Evolutionary conservation across 2,329 filamentous ascomycete species (phyloP).

Genomic region (Talaromyces sp.): DNA sequence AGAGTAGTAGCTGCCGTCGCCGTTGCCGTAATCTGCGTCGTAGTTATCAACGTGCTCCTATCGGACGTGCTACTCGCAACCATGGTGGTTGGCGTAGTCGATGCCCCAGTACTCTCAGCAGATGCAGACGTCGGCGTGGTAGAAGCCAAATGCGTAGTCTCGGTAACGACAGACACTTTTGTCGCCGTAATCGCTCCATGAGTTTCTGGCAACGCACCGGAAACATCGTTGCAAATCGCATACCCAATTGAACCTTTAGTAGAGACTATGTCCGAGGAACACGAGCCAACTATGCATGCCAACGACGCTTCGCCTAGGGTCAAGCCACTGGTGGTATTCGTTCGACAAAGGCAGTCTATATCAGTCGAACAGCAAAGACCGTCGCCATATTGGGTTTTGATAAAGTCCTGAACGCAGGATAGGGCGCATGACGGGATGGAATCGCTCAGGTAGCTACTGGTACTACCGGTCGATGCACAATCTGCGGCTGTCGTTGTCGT

Average conservation of each 20-base stretch:
- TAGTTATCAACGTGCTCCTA: neutral
- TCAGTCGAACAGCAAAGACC: conserved; percentile 51
- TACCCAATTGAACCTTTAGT: conserved; percentile 42
- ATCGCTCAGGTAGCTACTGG: neutral
- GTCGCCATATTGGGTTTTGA: conserved; percentile 56
- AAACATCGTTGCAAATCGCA: conserved; percentile 54
- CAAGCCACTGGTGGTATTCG: conserved; percentile 57
- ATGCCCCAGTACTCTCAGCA: neutral
- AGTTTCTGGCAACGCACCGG: conserved; percentile 32
- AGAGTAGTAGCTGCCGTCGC: neutral
- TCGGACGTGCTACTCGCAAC: neutral
- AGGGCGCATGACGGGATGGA: conserved; percentile 58
- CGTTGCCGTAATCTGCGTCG: neutral
- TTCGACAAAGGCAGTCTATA: conserved; percentile 62
- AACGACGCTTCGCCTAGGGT: conserved; percentile 69
- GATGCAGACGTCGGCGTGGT: conserved; percentile 15
- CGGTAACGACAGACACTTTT: conserved; percentile 19
- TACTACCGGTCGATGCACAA: conserved; percentile 18
- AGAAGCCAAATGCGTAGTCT: conserved; percentile 17
- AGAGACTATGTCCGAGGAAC: conserved; percentile 45
- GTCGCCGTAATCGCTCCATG: conserved; percentile 39
- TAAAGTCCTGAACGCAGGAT: conserved; percentile 60
- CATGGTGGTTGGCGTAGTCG: neutral
- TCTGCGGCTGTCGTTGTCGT: conserved; percentile 16
- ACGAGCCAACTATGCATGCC: conserved; percentile 61